Percentiles rank a stretch among this genome's conserved stretches.
These are phyloP conservation scores for Elsinoe perseae DNA, from an alignment of 2,329 filamentous ascomycete species.

Conservation along the genomic window DNA sequence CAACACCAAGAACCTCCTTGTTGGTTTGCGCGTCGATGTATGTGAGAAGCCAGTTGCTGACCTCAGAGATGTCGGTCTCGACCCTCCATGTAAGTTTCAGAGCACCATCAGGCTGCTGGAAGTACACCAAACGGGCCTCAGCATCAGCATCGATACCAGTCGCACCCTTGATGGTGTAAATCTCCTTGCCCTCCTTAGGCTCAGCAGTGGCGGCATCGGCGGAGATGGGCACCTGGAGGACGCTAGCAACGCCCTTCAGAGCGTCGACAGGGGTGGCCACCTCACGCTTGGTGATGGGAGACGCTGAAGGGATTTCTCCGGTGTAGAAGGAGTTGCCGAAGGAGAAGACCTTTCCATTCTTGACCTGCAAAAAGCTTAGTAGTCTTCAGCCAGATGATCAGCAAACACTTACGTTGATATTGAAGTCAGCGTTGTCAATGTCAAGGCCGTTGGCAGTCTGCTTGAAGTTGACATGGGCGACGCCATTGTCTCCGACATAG, in stretches of 20 bases:
- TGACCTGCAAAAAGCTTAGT: conserved; percentile 32
- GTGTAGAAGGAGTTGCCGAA: conserved; percentile 47
- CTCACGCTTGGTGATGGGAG: conserved; percentile 36
- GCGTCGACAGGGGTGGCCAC: conserved; percentile 39
- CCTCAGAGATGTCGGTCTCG: conserved; percentile 46
- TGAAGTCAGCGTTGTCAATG: conserved; percentile 54
- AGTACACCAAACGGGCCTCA: conserved; percentile 49
- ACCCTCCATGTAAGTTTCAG: conserved; percentile 50
- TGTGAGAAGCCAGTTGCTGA: conserved; percentile 52
- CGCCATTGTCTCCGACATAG: conserved; percentile 49
- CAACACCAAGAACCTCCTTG: conserved; percentile 45
- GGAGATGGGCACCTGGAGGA: conserved; percentile 37
- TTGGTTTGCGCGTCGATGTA: conserved; percentile 48
- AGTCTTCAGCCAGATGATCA: neutral
- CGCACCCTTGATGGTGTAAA: conserved; percentile 42
- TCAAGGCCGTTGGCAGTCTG: conserved; percentile 52
- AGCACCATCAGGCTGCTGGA: conserved; percentile 41
- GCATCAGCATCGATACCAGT: conserved; percentile 46
- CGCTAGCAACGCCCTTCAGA: conserved; percentile 35
- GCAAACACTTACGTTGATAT: conserved; percentile 48
- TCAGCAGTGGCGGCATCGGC: conserved; percentile 36
- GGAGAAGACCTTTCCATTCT: conserved; percentile 50
- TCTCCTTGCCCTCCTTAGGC: conserved; percentile 31
- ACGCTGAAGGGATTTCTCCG: conserved; percentile 37
- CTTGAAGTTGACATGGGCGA: conserved; percentile 53